These are phyloP conservation scores for Eucalyptus marginata DNA, from an alignment of 345 rosid genomes.

Conservation along the genomic window DNA sequence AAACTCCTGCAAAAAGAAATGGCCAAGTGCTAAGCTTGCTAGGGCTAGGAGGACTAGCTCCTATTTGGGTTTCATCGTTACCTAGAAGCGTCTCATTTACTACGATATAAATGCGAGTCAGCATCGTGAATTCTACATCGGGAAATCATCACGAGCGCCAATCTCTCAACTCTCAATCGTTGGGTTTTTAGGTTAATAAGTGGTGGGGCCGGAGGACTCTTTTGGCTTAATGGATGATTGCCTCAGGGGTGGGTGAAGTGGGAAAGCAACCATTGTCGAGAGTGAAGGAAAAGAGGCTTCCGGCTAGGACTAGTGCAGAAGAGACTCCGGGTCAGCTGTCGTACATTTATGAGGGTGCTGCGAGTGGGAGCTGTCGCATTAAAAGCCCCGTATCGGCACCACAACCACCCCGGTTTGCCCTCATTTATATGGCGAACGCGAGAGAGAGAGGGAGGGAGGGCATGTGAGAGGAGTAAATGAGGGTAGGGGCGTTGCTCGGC, in stretches of 20 bases:
- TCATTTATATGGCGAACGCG: not conserved
- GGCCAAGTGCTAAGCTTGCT: not conserved
- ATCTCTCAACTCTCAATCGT: not conserved
- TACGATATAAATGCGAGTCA: not conserved
- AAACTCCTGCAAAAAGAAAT: not conserved
- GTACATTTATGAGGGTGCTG: not conserved
- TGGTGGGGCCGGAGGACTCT: not conserved
- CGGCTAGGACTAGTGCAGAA: not conserved
- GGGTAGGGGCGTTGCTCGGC: not conserved
- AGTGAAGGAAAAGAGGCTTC: not conserved
- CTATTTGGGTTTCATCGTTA: not conserved
- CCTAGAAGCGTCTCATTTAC: not conserved
- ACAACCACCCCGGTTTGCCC: not conserved
- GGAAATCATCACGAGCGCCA: not conserved
- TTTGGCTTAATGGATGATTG: not conserved
- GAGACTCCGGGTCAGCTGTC: not conserved
- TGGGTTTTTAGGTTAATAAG: not conserved
- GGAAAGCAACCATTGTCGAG: not conserved
- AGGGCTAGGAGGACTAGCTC: not conserved
- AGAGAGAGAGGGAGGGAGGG: not conserved
- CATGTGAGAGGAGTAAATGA: not conserved
- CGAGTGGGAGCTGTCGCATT: not conserved
- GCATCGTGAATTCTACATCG: not conserved
- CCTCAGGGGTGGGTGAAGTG: not conserved
- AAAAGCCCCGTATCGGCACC: not conserved